Evolutionary conservation across 2,329 filamentous ascomycete species (phyloP).

Genomic region (Thermomyces lanuginosus): DNA sequence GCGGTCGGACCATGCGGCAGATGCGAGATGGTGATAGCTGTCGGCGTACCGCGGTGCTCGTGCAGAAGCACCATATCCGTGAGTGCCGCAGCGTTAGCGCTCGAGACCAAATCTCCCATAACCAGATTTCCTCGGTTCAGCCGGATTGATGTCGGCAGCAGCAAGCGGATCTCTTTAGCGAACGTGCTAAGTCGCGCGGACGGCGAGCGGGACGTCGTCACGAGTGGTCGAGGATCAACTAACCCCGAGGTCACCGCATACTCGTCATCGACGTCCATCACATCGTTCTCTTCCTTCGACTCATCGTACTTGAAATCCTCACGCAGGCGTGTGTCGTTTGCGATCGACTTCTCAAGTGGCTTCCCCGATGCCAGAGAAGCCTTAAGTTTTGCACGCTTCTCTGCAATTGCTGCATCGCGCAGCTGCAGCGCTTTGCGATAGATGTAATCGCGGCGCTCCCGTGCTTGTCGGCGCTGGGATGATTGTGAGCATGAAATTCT

Average conservation of each 20-base stretch:
- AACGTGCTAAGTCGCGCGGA: slow-evolving; percentile 75
- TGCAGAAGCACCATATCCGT: slow-evolving; percentile 77
- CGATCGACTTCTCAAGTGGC: slow-evolving; percentile 62
- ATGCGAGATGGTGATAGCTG: slow-evolving; percentile 72
- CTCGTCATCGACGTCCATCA: slow-evolving; percentile 77
- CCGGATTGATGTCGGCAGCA: slow-evolving; percentile 71
- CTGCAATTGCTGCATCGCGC: slow-evolving; percentile 78
- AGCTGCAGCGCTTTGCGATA: slow-evolving; percentile 78
- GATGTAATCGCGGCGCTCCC: slow-evolving; percentile 72
- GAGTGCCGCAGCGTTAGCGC: slow-evolving; percentile 63
- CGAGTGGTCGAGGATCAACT: slow-evolving; percentile 71
- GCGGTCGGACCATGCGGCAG: slow-evolving; percentile 78
- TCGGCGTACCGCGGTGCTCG: slow-evolving; percentile 84
- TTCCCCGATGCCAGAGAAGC: slow-evolving; percentile 79
- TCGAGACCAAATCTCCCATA: slow-evolving; percentile 66
- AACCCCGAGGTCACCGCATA: slow-evolving; percentile 84
- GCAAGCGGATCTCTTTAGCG: slow-evolving; percentile 73
- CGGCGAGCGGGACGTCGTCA: slow-evolving; percentile 81
- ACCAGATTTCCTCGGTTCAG: slow-evolving; percentile 86
- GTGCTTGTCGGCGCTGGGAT: slow-evolving; percentile 50
- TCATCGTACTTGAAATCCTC: slow-evolving; percentile 92
- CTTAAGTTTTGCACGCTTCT: slow-evolving; percentile 77
- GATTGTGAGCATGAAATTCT: slow-evolving; percentile 1
- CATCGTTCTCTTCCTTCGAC: slow-evolving; percentile 46
- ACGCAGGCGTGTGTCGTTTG: slow-evolving; percentile 68